Percentiles rank a stretch among this genome's conserved stretches.
These are phyloP conservation scores for Leptographium wingfieldii DNA, from an alignment of 2,329 filamentous ascomycete species.

Conservation along the genomic window DNA sequence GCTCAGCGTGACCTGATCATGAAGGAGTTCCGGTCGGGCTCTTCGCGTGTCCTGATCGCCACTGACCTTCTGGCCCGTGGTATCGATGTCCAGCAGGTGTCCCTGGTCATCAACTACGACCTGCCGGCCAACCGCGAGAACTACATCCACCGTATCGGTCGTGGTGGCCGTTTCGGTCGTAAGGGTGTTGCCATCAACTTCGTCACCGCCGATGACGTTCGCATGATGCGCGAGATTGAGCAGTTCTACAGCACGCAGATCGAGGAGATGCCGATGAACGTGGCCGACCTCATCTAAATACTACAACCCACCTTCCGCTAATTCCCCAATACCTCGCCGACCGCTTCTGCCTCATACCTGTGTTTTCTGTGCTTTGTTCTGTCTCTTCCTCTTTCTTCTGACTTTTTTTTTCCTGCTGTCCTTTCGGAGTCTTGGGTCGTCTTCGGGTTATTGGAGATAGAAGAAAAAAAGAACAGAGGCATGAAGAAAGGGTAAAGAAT, in stretches of 20 bases:
- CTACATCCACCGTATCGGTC: slow-evolving; percentile 99
- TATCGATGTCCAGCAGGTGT: slow-evolving; percentile 99
- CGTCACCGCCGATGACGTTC: slow-evolving; percentile 95
- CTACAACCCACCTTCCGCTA: not conserved
- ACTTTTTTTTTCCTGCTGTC: slow-evolving; percentile 1
- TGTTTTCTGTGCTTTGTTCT: not conserved
- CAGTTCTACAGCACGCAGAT: slow-evolving; percentile 99
- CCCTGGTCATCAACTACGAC: slow-evolving; percentile 99
- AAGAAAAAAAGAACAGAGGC: slow-evolving; percentile 4
- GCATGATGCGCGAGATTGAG: slow-evolving; percentile 99
- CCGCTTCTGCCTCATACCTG: not conserved
- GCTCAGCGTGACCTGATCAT: slow-evolving; percentile 96
- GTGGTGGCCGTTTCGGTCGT: slow-evolving; percentile 98
- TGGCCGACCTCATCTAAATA: slow-evolving; percentile 59
- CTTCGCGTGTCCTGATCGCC: slow-evolving; percentile 95
- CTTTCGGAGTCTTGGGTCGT: slow-evolving; percentile 7
- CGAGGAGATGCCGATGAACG: slow-evolving; percentile 99
- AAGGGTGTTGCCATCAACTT: slow-evolving; percentile 99
- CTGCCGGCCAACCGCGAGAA: slow-evolving; percentile 98
- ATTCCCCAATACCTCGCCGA: not conserved
- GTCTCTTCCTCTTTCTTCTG: not conserved
- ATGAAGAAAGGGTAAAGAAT: not conserved
- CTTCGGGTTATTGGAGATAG: slow-evolving; percentile 7
- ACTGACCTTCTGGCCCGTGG: slow-evolving; percentile 96
- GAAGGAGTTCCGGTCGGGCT: slow-evolving; percentile 99